Evolutionary conservation across 148 eudicot species (phyloP), one percentile per base, ranked within the genome.

Genomic region (Cornus kousa): DNA sequence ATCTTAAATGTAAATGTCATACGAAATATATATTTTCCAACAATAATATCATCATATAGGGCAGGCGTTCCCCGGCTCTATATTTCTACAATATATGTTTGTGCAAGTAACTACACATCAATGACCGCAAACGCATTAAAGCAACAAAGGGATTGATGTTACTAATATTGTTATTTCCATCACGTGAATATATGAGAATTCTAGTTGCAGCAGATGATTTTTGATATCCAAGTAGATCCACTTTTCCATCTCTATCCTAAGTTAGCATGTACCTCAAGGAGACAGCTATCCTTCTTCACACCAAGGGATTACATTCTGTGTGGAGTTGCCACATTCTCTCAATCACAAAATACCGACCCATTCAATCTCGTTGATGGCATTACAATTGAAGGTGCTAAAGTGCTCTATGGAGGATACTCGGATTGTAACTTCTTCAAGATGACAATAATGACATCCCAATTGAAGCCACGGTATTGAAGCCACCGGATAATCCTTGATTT

Each of bases 391-490:
- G 43, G 59, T 17, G 53, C 46, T 22, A 10, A 35, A 71, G 31
- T 73, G 31, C 13, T 73, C 77, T 89, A 91, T 32, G 84, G 78
- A 79, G 87, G 81, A 64, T 72, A 19, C 65, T 84, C 76, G 31
- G 91, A 86, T 85, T 93, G 88, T 83, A 96, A 77, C 83, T 87
- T 94, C 84, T 91, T 96, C 73, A 96, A 20, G 53, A 96, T 87
- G 70, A 76, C 60, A 48, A 79, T 83, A 71, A 89, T 53, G 37
- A 92, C 88, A 82, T 84, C 85, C 98, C 98, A 96, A 70, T 84
- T 81, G 77, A 94, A 96, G 79, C 99, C 98, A 67, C 98, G 99
- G 79, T 96, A 96, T 48, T 88, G 94, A 85, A 96, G 98, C 99
- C 99, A 94, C 78, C 92, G 79, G 53, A 92, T 77, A 13, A 96